phyloP scores from a whole-genome alignment of 495 filamentous ascomycete species.

The Annulohypoxylon nitens region DNA sequence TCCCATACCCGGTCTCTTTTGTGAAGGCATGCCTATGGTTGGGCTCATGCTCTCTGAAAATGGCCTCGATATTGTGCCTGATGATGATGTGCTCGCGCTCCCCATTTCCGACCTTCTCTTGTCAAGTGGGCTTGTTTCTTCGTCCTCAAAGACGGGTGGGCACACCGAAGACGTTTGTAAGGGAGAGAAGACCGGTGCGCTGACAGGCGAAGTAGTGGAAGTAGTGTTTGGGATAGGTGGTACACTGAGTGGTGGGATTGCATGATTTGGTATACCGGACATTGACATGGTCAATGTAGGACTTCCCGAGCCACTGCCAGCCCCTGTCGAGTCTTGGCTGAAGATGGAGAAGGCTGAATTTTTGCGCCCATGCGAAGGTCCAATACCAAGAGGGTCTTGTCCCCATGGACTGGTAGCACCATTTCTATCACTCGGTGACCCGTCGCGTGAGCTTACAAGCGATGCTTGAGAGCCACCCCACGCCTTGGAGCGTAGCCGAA shows the following conservation, averaged over 20 bases:
- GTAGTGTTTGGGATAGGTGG: slow-evolving; percentile 42
- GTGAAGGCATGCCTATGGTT: slow-evolving; percentile 33
- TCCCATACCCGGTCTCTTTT: slow-evolving; percentile 51
- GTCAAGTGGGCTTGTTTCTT: slow-evolving; percentile 47
- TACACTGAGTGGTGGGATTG: slow-evolving; percentile 39
- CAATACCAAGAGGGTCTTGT: slow-evolving; percentile 43
- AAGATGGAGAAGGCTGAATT: slow-evolving; percentile 58
- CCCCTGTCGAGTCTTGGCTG: slow-evolving; percentile 55
- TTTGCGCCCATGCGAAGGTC: slow-evolving; percentile 51
- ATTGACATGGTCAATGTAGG: slow-evolving; percentile 57
- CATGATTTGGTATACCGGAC: slow-evolving; percentile 39
- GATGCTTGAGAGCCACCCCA: slow-evolving; percentile 87
- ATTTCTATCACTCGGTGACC: slow-evolving; percentile 65
- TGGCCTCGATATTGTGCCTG: slow-evolving; percentile 29
- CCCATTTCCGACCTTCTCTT: slow-evolving; percentile 6
- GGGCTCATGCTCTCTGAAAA: slow-evolving; percentile 39
- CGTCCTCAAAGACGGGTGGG: slow-evolving; percentile 58
- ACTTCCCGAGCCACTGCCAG: slow-evolving; percentile 54
- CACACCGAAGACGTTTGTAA: slow-evolving; percentile 45
- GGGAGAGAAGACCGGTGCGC: slow-evolving; percentile 47
- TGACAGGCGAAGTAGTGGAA: slow-evolving; percentile 24
- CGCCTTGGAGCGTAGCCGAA: slow-evolving; percentile 78
- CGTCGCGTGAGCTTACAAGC: slow-evolving; percentile 71
- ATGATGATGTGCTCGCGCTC: slow-evolving; percentile 23
- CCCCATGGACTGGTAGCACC: slow-evolving; percentile 50